Base-by-base conservation (phyloP, 805 yeast genomes). In the Candida manassasensis region DNA sequence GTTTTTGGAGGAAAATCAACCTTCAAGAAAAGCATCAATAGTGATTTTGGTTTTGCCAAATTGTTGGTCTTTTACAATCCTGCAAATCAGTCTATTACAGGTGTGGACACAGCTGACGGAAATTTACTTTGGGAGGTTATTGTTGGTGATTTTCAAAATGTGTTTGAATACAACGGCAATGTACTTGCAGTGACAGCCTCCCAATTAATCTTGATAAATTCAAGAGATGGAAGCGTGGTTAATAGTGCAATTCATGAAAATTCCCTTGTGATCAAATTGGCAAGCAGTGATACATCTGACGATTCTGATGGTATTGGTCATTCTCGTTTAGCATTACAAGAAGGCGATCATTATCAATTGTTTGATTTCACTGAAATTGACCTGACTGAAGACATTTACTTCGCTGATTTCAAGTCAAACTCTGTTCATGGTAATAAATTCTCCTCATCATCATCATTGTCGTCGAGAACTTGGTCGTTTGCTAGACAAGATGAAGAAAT, bases 101-200 rank as follows among this genome's bases (percentile, higher is more conserved):
- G 74, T 1, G 49, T 75, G 12, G 63, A 70, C 39, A 50, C 73
- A 1, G 45, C 53, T 4, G 54, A 65, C 34, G 73, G 75, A 13
- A 44, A 53, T 1, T 25, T 58, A 3, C 43, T 55, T 5, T 77
- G 81, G 82, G 45, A 36, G 14, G 21, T 29, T 3, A 19, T 34
- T 4, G 39, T 50, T 1, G 44, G 44, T 7, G 47, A 38, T 4
- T 22, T 37, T 8, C 18, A 27, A 2, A 44, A 47, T 18, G 25
- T 53, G 19, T 29, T 45, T 12, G 49, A 47, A 18, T 17, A 29
- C 12, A 37, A 42, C 6, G 49, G 43, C 3, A 32, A 38, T 6
- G 37, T 50, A 25, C 21, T 39, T 4, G 44, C 41, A 5, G 45
- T 50, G 10, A 47, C 44, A 16, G 42, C 35, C 4, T 19, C 40